These are phyloP conservation scores for Cutaneotrichosporon cutaneum DNA, from an alignment of 1,284 basidiomycete genomes.

Conservation along the genomic window DNA sequence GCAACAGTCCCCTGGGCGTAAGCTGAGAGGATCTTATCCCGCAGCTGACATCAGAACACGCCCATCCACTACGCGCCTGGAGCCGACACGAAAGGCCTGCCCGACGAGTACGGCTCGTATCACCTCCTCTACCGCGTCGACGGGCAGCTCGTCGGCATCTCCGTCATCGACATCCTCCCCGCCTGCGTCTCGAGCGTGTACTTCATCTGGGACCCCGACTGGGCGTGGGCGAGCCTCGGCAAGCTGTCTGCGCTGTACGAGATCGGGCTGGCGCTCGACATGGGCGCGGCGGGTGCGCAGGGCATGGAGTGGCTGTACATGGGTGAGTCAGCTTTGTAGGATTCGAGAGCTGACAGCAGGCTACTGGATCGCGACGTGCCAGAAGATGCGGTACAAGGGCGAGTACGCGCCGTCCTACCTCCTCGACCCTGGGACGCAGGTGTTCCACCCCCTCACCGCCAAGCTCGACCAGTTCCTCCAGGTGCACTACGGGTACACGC, in stretches of 20 bases:
- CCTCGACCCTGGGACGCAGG: conserved; percentile 79
- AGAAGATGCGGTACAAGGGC: conserved; percentile 96
- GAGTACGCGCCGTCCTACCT: conserved; percentile 86
- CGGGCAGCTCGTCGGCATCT: conserved; percentile 77
- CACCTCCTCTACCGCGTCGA: conserved; percentile 82
- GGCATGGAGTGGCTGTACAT: conserved; percentile 73
- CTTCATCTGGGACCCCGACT: conserved; percentile 84
- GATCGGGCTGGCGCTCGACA: conserved; percentile 67
- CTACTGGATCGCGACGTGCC: conserved; percentile 86
- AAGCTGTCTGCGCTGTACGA: conserved; percentile 88
- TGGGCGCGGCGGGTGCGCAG: conserved; percentile 66
- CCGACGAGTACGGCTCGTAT: conserved; percentile 74
- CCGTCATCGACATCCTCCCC: conserved; percentile 88
- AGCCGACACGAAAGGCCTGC: conserved; percentile 58
- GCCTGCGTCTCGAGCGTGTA: conserved; percentile 91
- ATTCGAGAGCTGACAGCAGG: conserved; percentile 56
- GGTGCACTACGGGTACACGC: conserved; percentile 53
- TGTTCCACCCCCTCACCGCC: conserved; percentile 67
- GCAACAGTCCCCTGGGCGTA: conserved; percentile 72
- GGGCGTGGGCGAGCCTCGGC: conserved; percentile 67
- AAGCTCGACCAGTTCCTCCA: conserved; percentile 66
- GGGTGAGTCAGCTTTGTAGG: conserved; percentile 59
- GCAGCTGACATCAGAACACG: conserved; percentile 5
- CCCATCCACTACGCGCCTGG: conserved; percentile 25
- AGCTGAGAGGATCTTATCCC: conserved; percentile 30